Conservation (phyloP, 1,284 basidiomycete species). For the Austropuccinia psidii region DNA sequence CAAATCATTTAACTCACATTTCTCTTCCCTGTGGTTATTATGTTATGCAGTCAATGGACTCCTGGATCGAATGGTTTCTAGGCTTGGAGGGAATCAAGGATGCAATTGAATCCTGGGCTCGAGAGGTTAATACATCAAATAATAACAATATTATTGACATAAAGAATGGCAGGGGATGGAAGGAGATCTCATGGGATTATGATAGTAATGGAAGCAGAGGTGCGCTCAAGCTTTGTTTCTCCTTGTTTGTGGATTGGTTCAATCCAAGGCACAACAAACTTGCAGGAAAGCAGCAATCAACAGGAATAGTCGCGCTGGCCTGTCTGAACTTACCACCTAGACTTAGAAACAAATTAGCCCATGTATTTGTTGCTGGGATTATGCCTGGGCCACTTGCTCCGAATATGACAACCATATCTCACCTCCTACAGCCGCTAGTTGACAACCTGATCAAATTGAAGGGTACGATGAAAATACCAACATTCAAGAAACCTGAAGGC, state of each 20-base stretch:
- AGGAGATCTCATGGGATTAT: background rate
- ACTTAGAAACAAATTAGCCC: background rate
- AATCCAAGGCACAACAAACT: constrained; percentile 28
- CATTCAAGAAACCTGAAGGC: background rate
- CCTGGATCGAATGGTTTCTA: too few species aligned
- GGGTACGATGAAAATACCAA: background rate
- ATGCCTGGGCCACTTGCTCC: constrained; percentile 20
- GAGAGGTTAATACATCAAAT: too few species aligned
- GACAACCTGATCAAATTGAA: background rate
- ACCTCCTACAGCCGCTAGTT: too few species aligned
- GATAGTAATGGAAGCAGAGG: background rate
- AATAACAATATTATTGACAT: too few species aligned
- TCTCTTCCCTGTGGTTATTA: too few species aligned
- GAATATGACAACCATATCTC: background rate
- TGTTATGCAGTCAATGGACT: too few species aligned
- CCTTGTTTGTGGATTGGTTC: constrained; percentile 25
- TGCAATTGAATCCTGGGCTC: too few species aligned
- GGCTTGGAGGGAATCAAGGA: too few species aligned
- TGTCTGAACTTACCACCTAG: constrained; percentile 19
- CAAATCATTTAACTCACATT: too few species aligned
- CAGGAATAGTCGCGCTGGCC: constrained; percentile 2
- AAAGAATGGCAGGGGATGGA: constrained; percentile 5
- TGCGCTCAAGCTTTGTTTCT: background rate
- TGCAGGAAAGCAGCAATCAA: constrained; percentile 20
- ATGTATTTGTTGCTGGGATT: constrained; percentile 16